phyloP scores from a whole-genome alignment of 2,329 filamentous ascomycete genomes.

The Penicillium griseofulvum region DNA sequence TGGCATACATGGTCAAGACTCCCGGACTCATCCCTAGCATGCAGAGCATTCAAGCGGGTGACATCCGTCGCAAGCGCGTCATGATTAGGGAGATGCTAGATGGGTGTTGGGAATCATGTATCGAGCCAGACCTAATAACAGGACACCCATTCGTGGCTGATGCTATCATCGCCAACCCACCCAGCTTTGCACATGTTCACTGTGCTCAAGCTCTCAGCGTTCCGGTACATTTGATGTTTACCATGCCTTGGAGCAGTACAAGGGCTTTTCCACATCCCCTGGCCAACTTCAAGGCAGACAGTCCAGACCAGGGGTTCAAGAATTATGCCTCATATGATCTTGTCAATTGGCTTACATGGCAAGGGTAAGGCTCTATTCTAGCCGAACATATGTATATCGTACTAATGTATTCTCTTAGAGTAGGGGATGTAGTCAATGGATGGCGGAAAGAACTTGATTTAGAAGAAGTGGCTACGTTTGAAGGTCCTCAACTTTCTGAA shows the following conservation, averaged over 20 bases:
- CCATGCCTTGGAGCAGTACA: conserved; percentile 52
- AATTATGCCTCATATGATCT: conserved; percentile 50
- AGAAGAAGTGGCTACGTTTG: conserved; percentile 36
- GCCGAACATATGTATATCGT: neutral
- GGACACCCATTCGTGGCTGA: conserved; percentile 51
- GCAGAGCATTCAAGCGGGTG: conserved; percentile 37
- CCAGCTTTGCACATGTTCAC: conserved; percentile 48
- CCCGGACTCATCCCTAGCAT: conserved; percentile 43
- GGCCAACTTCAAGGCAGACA: conserved; percentile 45
- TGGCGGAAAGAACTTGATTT: conserved; percentile 43
- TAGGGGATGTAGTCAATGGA: conserved; percentile 49
- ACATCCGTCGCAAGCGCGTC: conserved; percentile 29
- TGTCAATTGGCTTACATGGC: conserved; percentile 52
- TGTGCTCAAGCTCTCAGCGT: conserved; percentile 43
- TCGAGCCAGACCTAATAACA: conserved; percentile 30
- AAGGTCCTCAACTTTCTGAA: conserved; percentile 39
- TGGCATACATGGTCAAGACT: conserved; percentile 54
- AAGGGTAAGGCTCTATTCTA: conserved; percentile 36
- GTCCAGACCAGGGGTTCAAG: neutral
- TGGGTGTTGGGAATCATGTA: conserved; percentile 42
- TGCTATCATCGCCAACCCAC: conserved; percentile 55
- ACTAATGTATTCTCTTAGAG: conserved; percentile 15
- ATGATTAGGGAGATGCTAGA: conserved; percentile 40
- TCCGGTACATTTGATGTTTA: conserved; percentile 54
- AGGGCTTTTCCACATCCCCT: conserved; percentile 50